Conservation (phyloP, 441 rosid species). For the Hura crepitans region DNA sequence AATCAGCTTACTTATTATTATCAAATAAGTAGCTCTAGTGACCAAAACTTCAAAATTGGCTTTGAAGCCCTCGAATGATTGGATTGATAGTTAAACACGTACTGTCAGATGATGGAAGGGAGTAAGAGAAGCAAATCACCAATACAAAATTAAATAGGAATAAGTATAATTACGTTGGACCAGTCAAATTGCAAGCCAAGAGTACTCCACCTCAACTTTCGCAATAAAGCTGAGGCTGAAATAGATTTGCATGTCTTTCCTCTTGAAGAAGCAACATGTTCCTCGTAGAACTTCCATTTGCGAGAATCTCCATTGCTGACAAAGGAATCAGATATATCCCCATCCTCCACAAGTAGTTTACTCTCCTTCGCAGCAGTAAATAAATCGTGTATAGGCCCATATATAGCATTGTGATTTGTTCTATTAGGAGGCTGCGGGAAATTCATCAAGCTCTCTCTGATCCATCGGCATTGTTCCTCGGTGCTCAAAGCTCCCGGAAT, state of each 20-base stretch:
- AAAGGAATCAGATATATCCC: slow-evolving; percentile 23
- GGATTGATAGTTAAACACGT: no score
- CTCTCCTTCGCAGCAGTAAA: slow-evolving; percentile 49
- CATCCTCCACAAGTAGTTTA: slow-evolving; percentile 52
- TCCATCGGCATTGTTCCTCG: slow-evolving; percentile 77
- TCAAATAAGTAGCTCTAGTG: neutral
- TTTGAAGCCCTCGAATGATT: neutral
- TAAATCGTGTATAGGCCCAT: slow-evolving; percentile 66
- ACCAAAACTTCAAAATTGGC: neutral
- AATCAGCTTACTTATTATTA: no score
- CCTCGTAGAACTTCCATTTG: slow-evolving; percentile 57
- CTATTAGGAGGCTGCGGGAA: slow-evolving; percentile 89
- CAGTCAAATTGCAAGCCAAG: slow-evolving; percentile 92
- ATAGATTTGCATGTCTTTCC: slow-evolving; percentile 41
- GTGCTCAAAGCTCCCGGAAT: slow-evolving; percentile 63
- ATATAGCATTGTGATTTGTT: slow-evolving; percentile 78
- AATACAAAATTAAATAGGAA: neutral
- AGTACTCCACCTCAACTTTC: slow-evolving; percentile 90
- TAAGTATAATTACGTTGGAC: slow-evolving; percentile 53
- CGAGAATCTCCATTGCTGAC: slow-evolving; percentile 24
- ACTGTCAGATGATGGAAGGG: neutral
- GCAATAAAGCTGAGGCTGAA: slow-evolving; percentile 45
- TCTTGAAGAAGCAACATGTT: slow-evolving; percentile 26
- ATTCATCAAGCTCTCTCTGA: slow-evolving; percentile 61
- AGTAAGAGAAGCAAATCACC: neutral